phyloP scores from a whole-genome alignment of 257 asterid species.

The Solanum megistacrolobum region DNA sequence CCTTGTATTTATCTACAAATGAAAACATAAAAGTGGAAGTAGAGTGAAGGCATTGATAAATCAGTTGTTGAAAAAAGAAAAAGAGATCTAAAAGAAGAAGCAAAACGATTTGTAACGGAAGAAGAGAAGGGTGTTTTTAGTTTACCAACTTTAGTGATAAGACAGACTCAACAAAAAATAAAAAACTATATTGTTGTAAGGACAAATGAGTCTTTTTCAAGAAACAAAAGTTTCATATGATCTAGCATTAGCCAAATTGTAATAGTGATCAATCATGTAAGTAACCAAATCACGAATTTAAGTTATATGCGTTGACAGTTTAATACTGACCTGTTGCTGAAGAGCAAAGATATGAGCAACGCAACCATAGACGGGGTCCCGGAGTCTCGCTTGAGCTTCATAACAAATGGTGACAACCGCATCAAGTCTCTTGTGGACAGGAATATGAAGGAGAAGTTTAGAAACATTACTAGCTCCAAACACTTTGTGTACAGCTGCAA shows the following conservation, averaged over 20 bases:
- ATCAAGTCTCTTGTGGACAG: constrained; percentile 63
- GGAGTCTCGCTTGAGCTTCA: constrained; percentile 86
- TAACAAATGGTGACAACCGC: constrained; percentile 83
- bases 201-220: constrained; percentile 4
- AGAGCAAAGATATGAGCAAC: constrained; percentile 80
- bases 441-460: constrained; percentile 75
- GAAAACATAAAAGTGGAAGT: not conserved
- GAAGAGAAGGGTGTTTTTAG: constrained; percentile 27
- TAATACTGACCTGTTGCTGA: constrained; percentile 71
- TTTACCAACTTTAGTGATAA: constrained; percentile 50
- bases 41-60: not conserved
- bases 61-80: not conserved
- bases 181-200: not conserved
- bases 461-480: constrained; percentile 98
- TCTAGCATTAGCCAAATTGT: not conserved
- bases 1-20: not conserved
- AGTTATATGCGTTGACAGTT: not conserved
- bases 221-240: not conserved
- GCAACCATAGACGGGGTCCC: constrained; percentile 89
- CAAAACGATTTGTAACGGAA: constrained; percentile 34
- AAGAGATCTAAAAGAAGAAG: constrained; percentile 9
- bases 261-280: not conserved
- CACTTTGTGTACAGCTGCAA: constrained; percentile 95
- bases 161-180: constrained; percentile 17
- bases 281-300: not conserved